phyloP scores from a whole-genome alignment of 2,329 filamentous ascomycete species.

The Dothidotthia symphoricarpi region DNA sequence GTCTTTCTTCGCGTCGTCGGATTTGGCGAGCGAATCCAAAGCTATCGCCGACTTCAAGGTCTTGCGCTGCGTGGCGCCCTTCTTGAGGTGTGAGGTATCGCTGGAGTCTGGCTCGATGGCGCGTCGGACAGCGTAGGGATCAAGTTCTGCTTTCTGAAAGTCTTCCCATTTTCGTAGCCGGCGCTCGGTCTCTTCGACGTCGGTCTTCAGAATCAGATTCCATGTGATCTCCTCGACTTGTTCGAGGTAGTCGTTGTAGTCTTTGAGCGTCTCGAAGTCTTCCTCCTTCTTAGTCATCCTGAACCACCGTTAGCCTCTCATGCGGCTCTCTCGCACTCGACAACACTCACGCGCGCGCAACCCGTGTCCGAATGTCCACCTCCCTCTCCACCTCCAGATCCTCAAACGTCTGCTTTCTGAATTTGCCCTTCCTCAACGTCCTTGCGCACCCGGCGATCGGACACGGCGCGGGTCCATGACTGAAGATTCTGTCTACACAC shows the following conservation, averaged over 20 bases:
- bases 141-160: constrained; percentile 60
- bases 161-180: constrained; percentile 69
- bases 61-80: constrained; percentile 63
- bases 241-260: constrained; percentile 93
- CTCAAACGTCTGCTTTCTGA: constrained; percentile 84
- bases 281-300: constrained; percentile 88
- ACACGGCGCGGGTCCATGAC: constrained; percentile 84
- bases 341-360: constrained; percentile 57
- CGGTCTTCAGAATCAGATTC: constrained; percentile 73
- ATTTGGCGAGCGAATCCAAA: constrained; percentile 17
- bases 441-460: constrained; percentile 85
- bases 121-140: constrained; percentile 46
- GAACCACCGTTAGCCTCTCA: constrained; percentile 5
- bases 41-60: constrained; percentile 21
- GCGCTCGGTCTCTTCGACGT: constrained; percentile 62
- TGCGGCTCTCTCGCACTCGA: background rate
- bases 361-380: constrained; percentile 82
- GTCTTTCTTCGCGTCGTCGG: constrained; percentile 26
- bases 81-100: constrained; percentile 52
- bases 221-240: constrained; percentile 87
- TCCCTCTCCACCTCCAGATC: constrained; percentile 87
- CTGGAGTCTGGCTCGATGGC: constrained; percentile 19
- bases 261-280: constrained; percentile 80
- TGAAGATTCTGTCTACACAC: constrained; percentile 93
- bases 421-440: constrained; percentile 80